A percentile compares a stretch with the other conserved stretches of the same genome.
These are phyloP conservation scores for Camelina sativa DNA, from an alignment of 345 rosid species.

Conservation along the genomic window DNA sequence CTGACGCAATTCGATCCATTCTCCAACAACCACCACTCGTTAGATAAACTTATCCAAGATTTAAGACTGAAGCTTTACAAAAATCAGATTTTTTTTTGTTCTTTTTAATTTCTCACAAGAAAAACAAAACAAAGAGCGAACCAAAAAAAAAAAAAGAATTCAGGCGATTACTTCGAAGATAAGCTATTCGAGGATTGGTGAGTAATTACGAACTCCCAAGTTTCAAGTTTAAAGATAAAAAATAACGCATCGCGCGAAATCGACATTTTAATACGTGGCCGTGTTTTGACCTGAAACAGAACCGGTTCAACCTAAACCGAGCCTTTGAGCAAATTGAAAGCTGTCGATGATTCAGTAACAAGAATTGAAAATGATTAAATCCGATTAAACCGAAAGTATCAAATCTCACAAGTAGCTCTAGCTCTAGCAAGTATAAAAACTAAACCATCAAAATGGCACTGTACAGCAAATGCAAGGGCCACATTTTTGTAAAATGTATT, in stretches of 20 bases:
- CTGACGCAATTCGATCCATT: constrained; percentile 52
- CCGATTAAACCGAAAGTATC: neutral
- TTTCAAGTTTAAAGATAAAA: neutral
- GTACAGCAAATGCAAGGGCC: constrained; percentile 36
- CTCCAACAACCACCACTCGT: constrained; percentile 11
- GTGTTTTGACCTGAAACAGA: constrained; percentile 4
- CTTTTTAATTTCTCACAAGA: neutral
- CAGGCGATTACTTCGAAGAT: constrained; percentile 26
- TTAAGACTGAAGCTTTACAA: neutral
- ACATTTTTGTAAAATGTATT: constrained; percentile 8
- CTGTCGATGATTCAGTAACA: constrained; percentile 21
- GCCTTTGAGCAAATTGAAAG: constrained; percentile 7
- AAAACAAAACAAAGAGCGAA: no score
- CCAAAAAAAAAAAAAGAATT: neutral
- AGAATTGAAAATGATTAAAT: neutral
- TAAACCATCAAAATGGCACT: constrained; percentile 30
- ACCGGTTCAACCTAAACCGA: constrained; percentile 4
- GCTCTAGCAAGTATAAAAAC: neutral
- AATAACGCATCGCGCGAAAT: constrained; percentile 4
- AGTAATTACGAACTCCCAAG: neutral
- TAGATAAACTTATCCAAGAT: constrained; percentile 21
- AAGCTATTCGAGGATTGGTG: constrained; percentile 10
- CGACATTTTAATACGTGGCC: constrained; percentile 24
- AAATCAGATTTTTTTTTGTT: neutral
- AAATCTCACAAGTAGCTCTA: neutral